phyloP scores from a whole-genome alignment of 257 asterid genomes.

The Solanum corneliomulleri region DNA sequence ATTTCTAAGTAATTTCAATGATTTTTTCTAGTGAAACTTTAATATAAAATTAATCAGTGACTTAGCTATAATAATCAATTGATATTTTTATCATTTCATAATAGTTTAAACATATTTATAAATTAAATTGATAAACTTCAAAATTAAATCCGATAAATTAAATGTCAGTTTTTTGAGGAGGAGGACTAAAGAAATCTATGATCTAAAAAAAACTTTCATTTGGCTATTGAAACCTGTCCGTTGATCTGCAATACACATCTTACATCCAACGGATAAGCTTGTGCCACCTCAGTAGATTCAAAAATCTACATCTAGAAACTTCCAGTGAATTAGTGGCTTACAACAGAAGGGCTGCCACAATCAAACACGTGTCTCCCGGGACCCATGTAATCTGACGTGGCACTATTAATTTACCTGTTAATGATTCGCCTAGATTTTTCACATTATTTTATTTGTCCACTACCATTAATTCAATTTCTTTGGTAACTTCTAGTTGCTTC shows the following conservation, averaged over 20 bases:
- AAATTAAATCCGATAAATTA: too few relatives aligned
- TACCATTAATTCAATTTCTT: not conserved
- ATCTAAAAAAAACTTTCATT: not conserved
- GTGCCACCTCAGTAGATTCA: not conserved
- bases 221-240: not conserved
- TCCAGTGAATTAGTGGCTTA: constrained; percentile 14
- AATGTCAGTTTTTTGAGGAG: not conserved
- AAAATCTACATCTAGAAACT: constrained; percentile 44
- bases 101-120: too few relatives aligned
- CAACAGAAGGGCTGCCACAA: constrained; percentile 4
- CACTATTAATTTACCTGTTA: constrained; percentile 25
- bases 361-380: constrained; percentile 28
- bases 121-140: too few relatives aligned
- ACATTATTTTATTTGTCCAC: not conserved
- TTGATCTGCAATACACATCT: not conserved
- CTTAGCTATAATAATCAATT: too few relatives aligned
- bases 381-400: constrained; percentile 41
- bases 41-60: too few relatives aligned
- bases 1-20: too few relatives aligned
- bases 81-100: too few relatives aligned
- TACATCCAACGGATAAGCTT: not conserved
- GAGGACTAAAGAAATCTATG: not conserved
- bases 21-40: too few relatives aligned
- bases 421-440: constrained; percentile 32
- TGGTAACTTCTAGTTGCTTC: constrained; percentile 4